Evolutionary conservation across 2,329 filamentous ascomycete species (phyloP).

Genomic region (Verticillium albo-atrum): DNA sequence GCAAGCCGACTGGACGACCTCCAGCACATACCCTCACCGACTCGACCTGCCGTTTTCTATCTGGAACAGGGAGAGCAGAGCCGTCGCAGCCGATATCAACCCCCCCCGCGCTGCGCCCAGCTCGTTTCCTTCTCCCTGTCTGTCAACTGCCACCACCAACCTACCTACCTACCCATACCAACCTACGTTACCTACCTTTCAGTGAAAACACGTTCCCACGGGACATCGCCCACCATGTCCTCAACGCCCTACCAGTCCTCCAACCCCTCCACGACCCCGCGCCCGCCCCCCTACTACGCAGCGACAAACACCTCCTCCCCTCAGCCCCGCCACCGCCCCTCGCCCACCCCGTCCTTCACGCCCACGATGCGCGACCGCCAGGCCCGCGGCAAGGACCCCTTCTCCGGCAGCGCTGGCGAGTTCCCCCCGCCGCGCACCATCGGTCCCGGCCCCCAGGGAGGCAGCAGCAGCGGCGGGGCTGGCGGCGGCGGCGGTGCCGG

Average conservation of each 20-base stretch:
- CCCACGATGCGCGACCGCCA: constrained; percentile 52
- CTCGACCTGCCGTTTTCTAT: too few species aligned
- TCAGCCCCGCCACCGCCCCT: constrained; percentile 15
- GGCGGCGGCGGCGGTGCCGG: not conserved
- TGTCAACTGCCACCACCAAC: too few species aligned
- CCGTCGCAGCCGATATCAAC: too few species aligned
- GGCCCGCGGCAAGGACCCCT: constrained; percentile 54
- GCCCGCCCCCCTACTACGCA: not conserved
- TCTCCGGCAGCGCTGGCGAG: constrained; percentile 32
- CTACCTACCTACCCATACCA: too few species aligned
- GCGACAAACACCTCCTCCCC: constrained; percentile 18
- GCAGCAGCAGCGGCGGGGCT: not conserved
- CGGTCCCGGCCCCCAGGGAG: too few species aligned
- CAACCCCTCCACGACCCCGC: constrained; percentile 3
- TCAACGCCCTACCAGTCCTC: constrained; percentile 3
- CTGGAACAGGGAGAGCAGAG: too few species aligned
- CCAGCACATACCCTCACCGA: not conserved
- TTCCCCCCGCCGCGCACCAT: too few species aligned
- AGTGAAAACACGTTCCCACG: too few species aligned
- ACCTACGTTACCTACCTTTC: too few species aligned
- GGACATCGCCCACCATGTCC: constrained; percentile 7
- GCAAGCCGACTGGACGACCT: not conserved
- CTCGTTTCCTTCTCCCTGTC: too few species aligned
- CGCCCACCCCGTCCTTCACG: constrained; percentile 30
- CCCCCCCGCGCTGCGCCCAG: too few species aligned